phyloP scores from a whole-genome alignment of 2,329 filamentous ascomycete genomes.

The Cytospora chrysosperma region DNA sequence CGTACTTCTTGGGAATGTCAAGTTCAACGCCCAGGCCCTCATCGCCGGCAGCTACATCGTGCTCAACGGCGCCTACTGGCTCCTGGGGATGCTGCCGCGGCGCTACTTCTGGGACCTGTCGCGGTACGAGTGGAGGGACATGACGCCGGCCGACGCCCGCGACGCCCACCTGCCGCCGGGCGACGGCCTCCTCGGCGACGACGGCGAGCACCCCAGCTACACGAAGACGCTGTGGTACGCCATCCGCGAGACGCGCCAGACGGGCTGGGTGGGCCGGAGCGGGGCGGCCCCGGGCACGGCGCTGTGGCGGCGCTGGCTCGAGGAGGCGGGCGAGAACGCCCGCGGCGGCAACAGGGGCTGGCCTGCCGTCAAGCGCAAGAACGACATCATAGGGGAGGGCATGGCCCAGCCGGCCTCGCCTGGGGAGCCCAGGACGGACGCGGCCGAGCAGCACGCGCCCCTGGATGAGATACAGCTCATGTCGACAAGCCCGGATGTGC shows the following conservation, averaged over 20 bases:
- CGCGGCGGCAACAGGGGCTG: conserved; percentile 36
- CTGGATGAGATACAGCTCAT: conserved; percentile 19
- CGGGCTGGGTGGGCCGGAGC: conserved; percentile 52
- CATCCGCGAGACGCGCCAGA: conserved; percentile 52
- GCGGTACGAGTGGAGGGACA: conserved; percentile 30
- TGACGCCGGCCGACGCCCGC: conserved; percentile 16
- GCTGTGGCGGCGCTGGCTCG: conserved; percentile 55
- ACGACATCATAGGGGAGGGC: conserved; percentile 44
- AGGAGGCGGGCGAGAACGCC: conserved; percentile 45
- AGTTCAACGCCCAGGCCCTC: conserved; percentile 59
- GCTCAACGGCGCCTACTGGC: conserved; percentile 61
- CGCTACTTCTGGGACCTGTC: conserved; percentile 57
- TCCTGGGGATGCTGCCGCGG: conserved; percentile 49
- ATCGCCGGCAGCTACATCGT: conserved; percentile 58
- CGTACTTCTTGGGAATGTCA: conserved; percentile 60
- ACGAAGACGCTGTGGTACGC: conserved; percentile 60
- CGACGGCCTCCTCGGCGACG: conserved; percentile 30
- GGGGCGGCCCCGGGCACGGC: conserved; percentile 52
- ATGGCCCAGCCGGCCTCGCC: conserved; percentile 21
- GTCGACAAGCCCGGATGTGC: not conserved
- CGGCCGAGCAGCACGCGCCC: conserved; percentile 22
- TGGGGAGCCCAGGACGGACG: conserved; percentile 12
- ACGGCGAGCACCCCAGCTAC: conserved; percentile 47
- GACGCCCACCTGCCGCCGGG: conserved; percentile 37
- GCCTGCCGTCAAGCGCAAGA: conserved; percentile 49